phyloP scores from a whole-genome alignment of 1,139 yeast genomes.

The Yamadazyma triangularis region DNA sequence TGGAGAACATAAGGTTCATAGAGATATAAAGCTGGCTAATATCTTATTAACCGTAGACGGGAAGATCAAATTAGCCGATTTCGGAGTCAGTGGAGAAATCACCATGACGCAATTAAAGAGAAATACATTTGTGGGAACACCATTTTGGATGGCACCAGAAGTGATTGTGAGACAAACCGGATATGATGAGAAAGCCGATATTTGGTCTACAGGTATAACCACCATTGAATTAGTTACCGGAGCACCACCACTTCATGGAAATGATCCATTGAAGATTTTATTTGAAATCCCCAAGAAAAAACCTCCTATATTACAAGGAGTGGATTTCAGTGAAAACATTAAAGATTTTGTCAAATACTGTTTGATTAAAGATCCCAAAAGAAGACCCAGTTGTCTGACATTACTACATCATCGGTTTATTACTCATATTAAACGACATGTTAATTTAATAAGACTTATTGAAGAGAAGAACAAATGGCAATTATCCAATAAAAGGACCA shows the following conservation, averaged over 20 bases:
- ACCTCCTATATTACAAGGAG: slow-evolving; percentile 57
- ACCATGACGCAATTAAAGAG: slow-evolving; percentile 56
- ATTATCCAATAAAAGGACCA: slow-evolving; percentile 7
- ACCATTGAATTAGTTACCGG: slow-evolving; percentile 73
- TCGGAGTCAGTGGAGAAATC: slow-evolving; percentile 82
- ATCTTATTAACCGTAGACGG: slow-evolving; percentile 63
- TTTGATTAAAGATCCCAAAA: slow-evolving; percentile 51
- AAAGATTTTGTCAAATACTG: slow-evolving; percentile 60
- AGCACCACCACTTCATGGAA: slow-evolving; percentile 62
- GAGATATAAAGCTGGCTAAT: slow-evolving; percentile 84
- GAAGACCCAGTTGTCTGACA: slow-evolving; percentile 45
- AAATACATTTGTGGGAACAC: slow-evolving; percentile 82
- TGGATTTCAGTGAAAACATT: slow-evolving; percentile 42
- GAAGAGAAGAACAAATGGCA: slow-evolving; percentile 20
- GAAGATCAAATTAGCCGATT: slow-evolving; percentile 71
- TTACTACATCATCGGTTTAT: slow-evolving; percentile 47
- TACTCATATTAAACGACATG: slow-evolving; percentile 13
- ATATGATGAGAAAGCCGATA: slow-evolving; percentile 76
- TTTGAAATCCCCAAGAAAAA: slow-evolving; percentile 65
- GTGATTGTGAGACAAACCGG: slow-evolving; percentile 55
- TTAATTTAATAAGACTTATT: slow-evolving; percentile 9
- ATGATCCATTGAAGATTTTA: slow-evolving; percentile 72
- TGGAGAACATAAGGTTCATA: slow-evolving; percentile 67
- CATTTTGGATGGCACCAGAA: slow-evolving; percentile 95
- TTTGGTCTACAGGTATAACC: slow-evolving; percentile 87